Conservation (phyloP, 1,284 basidiomycete genomes). For the Marasmius fiardii region DNA sequence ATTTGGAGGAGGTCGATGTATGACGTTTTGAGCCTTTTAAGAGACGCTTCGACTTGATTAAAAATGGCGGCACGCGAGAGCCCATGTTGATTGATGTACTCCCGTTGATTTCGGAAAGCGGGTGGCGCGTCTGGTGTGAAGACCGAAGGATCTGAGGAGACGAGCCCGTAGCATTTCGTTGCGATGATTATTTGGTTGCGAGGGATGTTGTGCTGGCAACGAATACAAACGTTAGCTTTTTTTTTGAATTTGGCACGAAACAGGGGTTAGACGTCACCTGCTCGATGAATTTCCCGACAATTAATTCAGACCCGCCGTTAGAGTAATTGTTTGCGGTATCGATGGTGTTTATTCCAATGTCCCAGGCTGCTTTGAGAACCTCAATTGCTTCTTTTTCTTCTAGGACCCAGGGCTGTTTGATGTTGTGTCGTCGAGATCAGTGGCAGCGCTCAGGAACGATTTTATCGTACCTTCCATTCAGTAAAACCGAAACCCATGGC, state of each 20-base stretch:
- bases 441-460: neutral
- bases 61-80: constrained; percentile 43
- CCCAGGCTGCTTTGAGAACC: constrained; percentile 46
- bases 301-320: constrained; percentile 43
- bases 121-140: constrained; percentile 18
- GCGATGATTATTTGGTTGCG: constrained; percentile 47
- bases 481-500: constrained; percentile 44
- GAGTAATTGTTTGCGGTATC: constrained; percentile 61
- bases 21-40: constrained; percentile 35
- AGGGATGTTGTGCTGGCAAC: constrained; percentile 46
- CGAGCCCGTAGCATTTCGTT: constrained; percentile 32
- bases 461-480: constrained; percentile 30
- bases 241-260: no score
- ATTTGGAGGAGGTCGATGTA: constrained; percentile 47
- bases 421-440: neutral
- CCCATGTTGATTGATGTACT: constrained; percentile 42
- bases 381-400: constrained; percentile 37
- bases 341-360: constrained; percentile 40
- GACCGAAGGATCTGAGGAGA: constrained; percentile 10
- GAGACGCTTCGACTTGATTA: constrained; percentile 39
- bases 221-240: no score
- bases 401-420: constrained; percentile 36
- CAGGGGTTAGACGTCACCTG: constrained; percentile 21
- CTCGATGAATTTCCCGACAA: constrained; percentile 53
- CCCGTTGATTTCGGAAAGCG: constrained; percentile 19